Evolutionary conservation across 352 stramenopile species (phyloP).

Genomic region (Pythium folliculosum): DNA sequence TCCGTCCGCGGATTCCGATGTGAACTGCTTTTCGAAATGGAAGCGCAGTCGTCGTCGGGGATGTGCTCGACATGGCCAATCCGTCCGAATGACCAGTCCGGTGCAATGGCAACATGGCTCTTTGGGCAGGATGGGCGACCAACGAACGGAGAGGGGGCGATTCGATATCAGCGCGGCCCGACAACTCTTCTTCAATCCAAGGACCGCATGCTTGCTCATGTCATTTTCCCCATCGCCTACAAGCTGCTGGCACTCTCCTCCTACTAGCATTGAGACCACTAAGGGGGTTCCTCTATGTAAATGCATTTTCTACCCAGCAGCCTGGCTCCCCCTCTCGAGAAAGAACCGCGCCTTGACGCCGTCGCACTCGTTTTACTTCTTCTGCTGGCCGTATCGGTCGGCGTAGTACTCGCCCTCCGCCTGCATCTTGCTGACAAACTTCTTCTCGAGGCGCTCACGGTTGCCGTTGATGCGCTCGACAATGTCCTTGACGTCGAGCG

Average conservation of each 20-base stretch:
- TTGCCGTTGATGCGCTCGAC: constrained; percentile 90
- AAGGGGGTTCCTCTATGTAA: not conserved
- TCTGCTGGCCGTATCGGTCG: constrained; percentile 76
- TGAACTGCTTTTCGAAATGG: constrained; percentile 13
- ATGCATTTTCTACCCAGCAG: not conserved
- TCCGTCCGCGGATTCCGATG: constrained; percentile 20
- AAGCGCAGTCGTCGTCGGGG: not conserved
- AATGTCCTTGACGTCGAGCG: constrained; percentile 86
- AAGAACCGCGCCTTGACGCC: too few relatives aligned
- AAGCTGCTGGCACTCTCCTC: not conserved
- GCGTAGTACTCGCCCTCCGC: constrained; percentile 93
- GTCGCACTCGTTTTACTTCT: constrained; percentile 32
- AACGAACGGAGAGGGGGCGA: too few relatives aligned
- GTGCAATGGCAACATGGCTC: not conserved
- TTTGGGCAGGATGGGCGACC: not conserved
- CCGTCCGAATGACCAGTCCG: not conserved
- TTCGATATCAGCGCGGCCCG: not conserved
- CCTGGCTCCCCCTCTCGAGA: not conserved
- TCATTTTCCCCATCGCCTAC: not conserved
- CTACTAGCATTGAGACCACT: not conserved
- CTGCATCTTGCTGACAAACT: constrained; percentile 94
- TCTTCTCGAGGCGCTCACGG: constrained; percentile 90
- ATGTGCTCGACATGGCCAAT: not conserved
- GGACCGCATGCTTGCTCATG: not conserved
- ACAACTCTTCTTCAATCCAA: not conserved